Evolutionary conservation across 2,329 filamentous ascomycete species (phyloP), one percentile per base, ranked within the genome.

Genomic region (Macrophomina tecta): DNA sequence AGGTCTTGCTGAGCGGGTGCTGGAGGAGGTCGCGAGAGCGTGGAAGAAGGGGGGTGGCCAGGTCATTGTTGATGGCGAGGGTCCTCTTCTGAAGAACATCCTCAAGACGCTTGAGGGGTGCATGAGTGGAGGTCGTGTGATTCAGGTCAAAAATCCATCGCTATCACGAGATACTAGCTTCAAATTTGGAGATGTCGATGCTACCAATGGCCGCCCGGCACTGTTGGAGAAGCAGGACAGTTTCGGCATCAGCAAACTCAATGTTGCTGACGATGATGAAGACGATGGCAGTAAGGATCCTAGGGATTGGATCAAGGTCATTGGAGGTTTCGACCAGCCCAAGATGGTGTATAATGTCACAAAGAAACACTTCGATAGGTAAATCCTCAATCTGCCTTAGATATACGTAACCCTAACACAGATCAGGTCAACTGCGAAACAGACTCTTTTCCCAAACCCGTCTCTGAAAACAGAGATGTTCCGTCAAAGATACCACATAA

Each of bases 41-140:
- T 99, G 95, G 96, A 98, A 97, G 82, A 92, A 90, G 71, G 86
- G 90, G 68, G 93, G 92, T 75, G 93, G 93, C 1, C 92, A 92
- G 28, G 91, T 97, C 64, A 97, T 99, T 70, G 91, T 99, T 2
- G 93, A 97, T 64, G 94, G 94, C 32, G 86, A 89, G 46, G 79
- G 76, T 7, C 88, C 91, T 72, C 80, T 82, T 34, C 82, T 99
- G 68, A 93, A 91, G 73, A 86, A 90, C 34, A 96, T 99, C 40
- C 81, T 99, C 51, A 93, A 92, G 78, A 89, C 88, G 0, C 76
- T 99, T 14, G 94, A 97, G 77, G 90, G 91, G 0, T 93, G 91
- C 73, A 97, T 97, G 92, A 90, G 84, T 70, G 92, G 92, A n/a
- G 94, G 94, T 14, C 90, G 86, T 72, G 85, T 93, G 67, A 82